Evolutionary conservation across 257 asterid genomes (phyloP).

Genomic region (Vinca minor): DNA sequence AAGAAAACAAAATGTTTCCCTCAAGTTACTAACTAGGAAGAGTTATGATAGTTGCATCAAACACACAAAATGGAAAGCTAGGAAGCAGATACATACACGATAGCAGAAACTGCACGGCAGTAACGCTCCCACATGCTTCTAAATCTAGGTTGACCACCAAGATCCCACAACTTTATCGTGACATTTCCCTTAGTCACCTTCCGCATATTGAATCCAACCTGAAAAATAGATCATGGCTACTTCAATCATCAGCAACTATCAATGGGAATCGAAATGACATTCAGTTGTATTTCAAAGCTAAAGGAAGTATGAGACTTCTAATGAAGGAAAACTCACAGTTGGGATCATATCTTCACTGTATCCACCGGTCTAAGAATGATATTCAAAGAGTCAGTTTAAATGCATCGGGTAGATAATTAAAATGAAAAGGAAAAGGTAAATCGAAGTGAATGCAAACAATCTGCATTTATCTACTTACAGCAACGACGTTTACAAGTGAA

Average conservation of each 20-base stretch:
- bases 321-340: slow-evolving; percentile 53
- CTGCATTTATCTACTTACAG: slow-evolving; percentile 48
- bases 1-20: no score
- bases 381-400: slow-evolving; percentile 15
- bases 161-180: slow-evolving; percentile 96
- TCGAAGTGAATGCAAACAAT: background rate
- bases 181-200: slow-evolving; percentile 97
- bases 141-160: slow-evolving; percentile 99
- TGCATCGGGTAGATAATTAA: slow-evolving; percentile 9
- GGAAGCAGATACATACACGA: slow-evolving; percentile 56
- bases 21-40: background rate
- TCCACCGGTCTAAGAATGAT: slow-evolving; percentile 76
- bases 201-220: slow-evolving; percentile 97
- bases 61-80: background rate
- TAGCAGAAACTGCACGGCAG: slow-evolving; percentile 97
- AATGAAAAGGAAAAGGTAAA: background rate
- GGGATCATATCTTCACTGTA: slow-evolving; percentile 99
- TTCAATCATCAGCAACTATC: slow-evolving; percentile 14
- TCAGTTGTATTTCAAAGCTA: slow-evolving; percentile 3
- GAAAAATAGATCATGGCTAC: slow-evolving; percentile 16
- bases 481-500: slow-evolving; percentile 90
- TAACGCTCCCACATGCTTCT: slow-evolving; percentile 98
- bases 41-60: background rate
- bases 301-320: background rate
- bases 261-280: slow-evolving; percentile 7